A percentile compares a stretch with the other conserved stretches of the same genome.
phyloP scores from a whole-genome alignment of 345 rosid genomes.

The Euphorbia pulcherrima region DNA sequence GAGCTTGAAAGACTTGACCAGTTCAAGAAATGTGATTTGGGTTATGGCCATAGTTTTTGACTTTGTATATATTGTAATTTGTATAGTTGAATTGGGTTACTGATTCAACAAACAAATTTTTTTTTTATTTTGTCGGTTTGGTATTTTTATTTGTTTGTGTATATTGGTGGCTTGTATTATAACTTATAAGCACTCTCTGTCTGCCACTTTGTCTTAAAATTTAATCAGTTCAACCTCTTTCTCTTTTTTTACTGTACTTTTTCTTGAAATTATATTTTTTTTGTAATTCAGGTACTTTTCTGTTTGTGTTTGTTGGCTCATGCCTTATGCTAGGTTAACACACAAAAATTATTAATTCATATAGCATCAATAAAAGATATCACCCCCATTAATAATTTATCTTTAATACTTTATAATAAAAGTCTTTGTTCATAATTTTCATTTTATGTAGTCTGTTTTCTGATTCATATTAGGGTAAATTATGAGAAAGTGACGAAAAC shows the following conservation, averaged over 20 bases:
- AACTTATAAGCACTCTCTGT: background rate
- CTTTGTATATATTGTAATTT: background rate
- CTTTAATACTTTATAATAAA: no score
- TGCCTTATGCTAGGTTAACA: background rate
- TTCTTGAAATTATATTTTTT: background rate
- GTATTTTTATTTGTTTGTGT: no score
- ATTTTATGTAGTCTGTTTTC: no score
- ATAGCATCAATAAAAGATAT: no score
- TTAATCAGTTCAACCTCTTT: background rate
- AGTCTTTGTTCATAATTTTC: no score
- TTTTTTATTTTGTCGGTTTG: no score
- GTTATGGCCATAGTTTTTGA: background rate
- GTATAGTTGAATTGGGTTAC: background rate
- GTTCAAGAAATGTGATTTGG: background rate
- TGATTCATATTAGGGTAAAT: no score
- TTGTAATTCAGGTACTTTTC: background rate
- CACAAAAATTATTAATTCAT: no score
- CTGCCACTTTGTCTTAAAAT: background rate
- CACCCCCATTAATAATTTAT: no score
- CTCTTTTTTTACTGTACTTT: no score
- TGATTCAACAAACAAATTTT: background rate
- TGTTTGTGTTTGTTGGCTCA: background rate
- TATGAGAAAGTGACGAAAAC: no score
- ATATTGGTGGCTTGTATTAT: background rate
- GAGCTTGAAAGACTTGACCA: constrained; percentile 4